phyloP scores from a whole-genome alignment of 139 green algal genomes.

The Microglena sp. region DNA sequence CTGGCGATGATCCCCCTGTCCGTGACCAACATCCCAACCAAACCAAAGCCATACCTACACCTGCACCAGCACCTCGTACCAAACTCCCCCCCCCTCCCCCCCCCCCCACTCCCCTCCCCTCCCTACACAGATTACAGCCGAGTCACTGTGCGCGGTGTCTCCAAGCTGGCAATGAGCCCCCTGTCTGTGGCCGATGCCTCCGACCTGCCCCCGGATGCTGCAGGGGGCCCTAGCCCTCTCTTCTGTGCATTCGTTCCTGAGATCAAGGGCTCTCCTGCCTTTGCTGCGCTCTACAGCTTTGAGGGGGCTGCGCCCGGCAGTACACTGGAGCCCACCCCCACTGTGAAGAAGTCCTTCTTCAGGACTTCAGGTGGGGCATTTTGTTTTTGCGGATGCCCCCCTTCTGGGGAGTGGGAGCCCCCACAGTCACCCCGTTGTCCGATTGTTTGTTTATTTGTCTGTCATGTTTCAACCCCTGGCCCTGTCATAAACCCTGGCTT shows the following conservation, averaged over 20 bases:
- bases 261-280: constrained; percentile 55
- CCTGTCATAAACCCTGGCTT: too few species aligned
- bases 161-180: not conserved
- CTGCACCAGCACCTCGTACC: too few species aligned
- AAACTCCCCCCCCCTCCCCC: too few species aligned
- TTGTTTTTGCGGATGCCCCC: not conserved
- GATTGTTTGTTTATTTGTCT: not conserved
- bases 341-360: constrained; percentile 40
- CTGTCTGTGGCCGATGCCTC: too few species aligned
- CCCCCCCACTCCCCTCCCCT: not conserved
- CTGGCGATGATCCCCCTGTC: too few species aligned
- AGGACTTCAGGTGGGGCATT: constrained; percentile 20
- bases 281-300: constrained; percentile 18
- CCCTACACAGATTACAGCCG: not conserved
- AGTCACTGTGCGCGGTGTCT: not conserved
- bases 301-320: not conserved
- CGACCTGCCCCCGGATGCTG: not conserved
- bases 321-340: constrained; percentile 12
- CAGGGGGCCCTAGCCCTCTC: not conserved
- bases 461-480: too few species aligned
- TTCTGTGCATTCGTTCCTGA: constrained; percentile 59
- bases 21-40: too few species aligned
- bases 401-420: not conserved
- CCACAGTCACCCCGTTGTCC: not conserved
- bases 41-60: too few species aligned